phyloP scores from a whole-genome alignment of 805 yeast species.

The Metschnikowia amazonensis region DNA sequence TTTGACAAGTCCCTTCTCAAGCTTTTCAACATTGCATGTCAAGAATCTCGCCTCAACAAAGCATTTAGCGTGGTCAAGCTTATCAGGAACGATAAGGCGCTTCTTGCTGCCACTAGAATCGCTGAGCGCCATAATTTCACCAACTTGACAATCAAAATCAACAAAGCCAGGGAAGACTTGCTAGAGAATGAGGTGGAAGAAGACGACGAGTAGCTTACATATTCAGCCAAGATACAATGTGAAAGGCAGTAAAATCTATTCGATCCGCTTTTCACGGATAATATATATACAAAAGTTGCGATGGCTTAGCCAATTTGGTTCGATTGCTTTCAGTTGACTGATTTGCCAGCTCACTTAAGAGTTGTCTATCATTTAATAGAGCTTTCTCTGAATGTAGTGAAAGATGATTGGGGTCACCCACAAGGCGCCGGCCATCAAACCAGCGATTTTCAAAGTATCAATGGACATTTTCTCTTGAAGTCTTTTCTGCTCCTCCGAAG shows the following conservation, averaged over 20 bases:
- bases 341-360: not conserved
- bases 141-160: slow-evolving; percentile 36
- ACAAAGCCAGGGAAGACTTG: slow-evolving; percentile 35
- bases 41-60: slow-evolving; percentile 56
- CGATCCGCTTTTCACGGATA: not conserved
- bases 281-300: slow-evolving; percentile 2
- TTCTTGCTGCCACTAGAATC: slow-evolving; percentile 79
- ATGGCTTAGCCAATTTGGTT: not conserved
- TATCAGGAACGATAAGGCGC: slow-evolving; percentile 71
- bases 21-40: slow-evolving; percentile 70
- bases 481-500: slow-evolving; percentile 63
- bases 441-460: slow-evolving; percentile 57
- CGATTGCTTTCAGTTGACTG: not conserved
- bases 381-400: slow-evolving; percentile 52
- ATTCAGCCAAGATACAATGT: not conserved
- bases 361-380: slow-evolving; percentile 21
- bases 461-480: slow-evolving; percentile 60
- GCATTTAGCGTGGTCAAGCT: slow-evolving; percentile 68
- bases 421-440: slow-evolving; percentile 59
- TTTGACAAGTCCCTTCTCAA: slow-evolving; percentile 78
- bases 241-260: not conserved
- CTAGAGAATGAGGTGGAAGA: slow-evolving; percentile 19
- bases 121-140: slow-evolving; percentile 58
- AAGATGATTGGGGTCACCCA: slow-evolving; percentile 55
- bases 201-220: slow-evolving; percentile 4